phyloP scores from a whole-genome alignment of 345 rosid genomes.

The Euphorbia lathyris region DNA sequence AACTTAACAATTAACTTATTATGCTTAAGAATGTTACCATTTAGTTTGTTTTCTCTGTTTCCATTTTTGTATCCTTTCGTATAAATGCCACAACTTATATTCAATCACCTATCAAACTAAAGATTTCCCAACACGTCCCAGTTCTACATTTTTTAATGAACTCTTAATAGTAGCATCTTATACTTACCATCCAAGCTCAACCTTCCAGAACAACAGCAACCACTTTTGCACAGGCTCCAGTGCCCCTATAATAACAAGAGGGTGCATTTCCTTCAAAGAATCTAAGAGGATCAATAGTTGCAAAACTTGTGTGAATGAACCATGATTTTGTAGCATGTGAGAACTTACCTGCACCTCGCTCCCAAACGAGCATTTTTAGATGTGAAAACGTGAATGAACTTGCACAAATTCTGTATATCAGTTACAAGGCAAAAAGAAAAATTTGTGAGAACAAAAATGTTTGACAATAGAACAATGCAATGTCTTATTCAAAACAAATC shows the following conservation, averaged over 20 bases:
- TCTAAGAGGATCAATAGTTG: neutral
- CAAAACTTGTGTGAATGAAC: no score
- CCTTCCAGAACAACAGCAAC: slow-evolving; percentile 99
- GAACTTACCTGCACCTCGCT: slow-evolving; percentile 87
- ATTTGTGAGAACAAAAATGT: neutral
- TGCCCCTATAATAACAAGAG: slow-evolving; percentile 56
- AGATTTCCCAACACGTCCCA: neutral
- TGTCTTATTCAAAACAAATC: neutral
- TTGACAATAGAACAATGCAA: neutral
- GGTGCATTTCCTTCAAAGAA: neutral
- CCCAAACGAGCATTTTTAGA: slow-evolving; percentile 97
- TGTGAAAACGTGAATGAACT: slow-evolving; percentile 72
- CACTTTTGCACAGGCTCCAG: slow-evolving; percentile 96
- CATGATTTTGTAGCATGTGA: neutral
- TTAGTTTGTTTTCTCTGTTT: no score
- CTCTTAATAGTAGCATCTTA: neutral
- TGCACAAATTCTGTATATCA: slow-evolving; percentile 88
- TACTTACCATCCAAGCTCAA: slow-evolving; percentile 72
- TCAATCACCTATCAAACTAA: neutral
- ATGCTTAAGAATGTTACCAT: no score
- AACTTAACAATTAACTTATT: no score
- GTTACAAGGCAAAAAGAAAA: neutral
- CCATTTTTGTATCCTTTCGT: no score
- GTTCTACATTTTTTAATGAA: neutral
- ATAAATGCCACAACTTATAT: no score